These are phyloP conservation scores for Zygoascus meyerae DNA, from an alignment of 1,139 yeast genomes.

Conservation along the genomic window DNA sequence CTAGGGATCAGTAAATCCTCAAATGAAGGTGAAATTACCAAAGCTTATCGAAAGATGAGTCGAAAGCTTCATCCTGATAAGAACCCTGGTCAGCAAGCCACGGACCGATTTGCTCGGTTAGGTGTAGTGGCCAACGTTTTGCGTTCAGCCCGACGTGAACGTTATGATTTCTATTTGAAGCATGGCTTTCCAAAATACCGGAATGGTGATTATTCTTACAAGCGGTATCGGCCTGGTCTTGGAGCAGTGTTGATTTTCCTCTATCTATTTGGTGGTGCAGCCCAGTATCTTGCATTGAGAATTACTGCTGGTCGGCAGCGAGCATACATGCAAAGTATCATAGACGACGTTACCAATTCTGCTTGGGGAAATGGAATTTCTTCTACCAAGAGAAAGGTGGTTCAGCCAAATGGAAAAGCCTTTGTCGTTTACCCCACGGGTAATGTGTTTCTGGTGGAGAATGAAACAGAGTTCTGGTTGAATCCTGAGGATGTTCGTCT, in stretches of 20 bases:
- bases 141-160: constrained; percentile 52
- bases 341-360: constrained; percentile 30
- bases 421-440: constrained; percentile 67
- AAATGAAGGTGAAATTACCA: constrained; percentile 55
- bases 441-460: constrained; percentile 52
- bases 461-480: constrained; percentile 36
- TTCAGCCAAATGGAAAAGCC: constrained; percentile 45
- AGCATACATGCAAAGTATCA: constrained; percentile 42
- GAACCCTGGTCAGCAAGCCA: constrained; percentile 37
- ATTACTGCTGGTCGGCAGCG: constrained; percentile 57
- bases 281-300: constrained; percentile 54
- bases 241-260: constrained; percentile 47
- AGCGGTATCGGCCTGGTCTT: constrained; percentile 47
- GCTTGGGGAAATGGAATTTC: constrained; percentile 46
- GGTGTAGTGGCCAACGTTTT: constrained; percentile 71
- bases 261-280: constrained; percentile 44
- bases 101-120: constrained; percentile 63
- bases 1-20: constrained; percentile 36
- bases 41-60: constrained; percentile 68
- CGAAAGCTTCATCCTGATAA: constrained; percentile 61
- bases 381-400: constrained; percentile 33
- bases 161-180: constrained; percentile 78
- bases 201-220: constrained; percentile 35
- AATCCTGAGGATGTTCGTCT: constrained; percentile 34
- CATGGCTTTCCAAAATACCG: constrained; percentile 86